phyloP scores from a whole-genome alignment of 176 grass and related monocot genomes.

The Secale cereale region DNA sequence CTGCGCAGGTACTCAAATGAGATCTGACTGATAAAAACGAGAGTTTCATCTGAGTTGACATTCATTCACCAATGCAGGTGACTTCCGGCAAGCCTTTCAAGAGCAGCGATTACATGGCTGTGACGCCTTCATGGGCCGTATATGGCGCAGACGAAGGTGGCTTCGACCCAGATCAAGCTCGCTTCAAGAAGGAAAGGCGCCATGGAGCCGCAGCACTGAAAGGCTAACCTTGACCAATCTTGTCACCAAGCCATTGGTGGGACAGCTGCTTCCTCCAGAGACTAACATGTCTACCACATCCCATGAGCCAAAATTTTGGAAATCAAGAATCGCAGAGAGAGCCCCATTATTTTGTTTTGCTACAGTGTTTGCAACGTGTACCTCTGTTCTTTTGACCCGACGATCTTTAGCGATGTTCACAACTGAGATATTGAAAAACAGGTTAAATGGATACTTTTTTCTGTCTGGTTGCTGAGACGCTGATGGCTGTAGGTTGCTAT shows the following conservation, averaged over 20 bases:
- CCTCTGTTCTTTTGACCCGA: background rate
- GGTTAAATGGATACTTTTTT: background rate
- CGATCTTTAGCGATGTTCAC: background rate
- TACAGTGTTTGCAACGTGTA: background rate
- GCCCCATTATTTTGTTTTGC: background rate
- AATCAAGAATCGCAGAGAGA: background rate
- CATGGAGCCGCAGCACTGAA: conserved; percentile 59
- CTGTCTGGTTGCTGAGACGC: background rate
- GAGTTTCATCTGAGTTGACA: background rate
- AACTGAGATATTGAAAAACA: background rate
- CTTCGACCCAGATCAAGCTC: conserved; percentile 91
- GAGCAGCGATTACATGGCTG: conserved; percentile 72
- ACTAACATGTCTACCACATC: background rate
- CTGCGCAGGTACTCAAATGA: background rate
- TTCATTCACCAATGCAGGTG: conserved; percentile 57
- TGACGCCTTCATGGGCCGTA: conserved; percentile 83
- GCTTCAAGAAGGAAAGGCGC: conserved; percentile 93
- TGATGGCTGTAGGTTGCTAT: background rate
- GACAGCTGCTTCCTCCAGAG: conserved; percentile 6
- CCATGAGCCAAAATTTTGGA: conserved; percentile 6
- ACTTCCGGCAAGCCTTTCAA: conserved; percentile 70
- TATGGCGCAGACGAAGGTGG: conserved; percentile 87
- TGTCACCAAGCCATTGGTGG: conserved; percentile 37
- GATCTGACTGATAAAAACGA: background rate
- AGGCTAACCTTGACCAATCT: conserved; percentile 43